Base-by-base conservation (phyloP, 139 green algal genomes). In the Tetradesmus obliquus region DNA sequence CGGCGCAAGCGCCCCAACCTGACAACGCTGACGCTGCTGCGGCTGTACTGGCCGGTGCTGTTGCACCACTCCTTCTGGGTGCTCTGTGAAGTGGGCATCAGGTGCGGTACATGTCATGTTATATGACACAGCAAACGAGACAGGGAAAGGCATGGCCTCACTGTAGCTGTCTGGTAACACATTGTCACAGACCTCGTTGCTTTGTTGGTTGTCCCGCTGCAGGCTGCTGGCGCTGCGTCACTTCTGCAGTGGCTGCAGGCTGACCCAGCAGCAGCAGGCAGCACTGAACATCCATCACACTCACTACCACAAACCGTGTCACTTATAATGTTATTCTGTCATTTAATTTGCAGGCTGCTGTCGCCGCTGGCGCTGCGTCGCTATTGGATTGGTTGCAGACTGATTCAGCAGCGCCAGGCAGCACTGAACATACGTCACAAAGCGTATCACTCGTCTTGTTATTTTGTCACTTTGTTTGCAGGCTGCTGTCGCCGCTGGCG, bases 401-500 rank as follows among this genome's bases (percentile, higher is more conserved):
- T 8, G 82, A 32, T 55, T 86, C n/a, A 15, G 22, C 24, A 53
- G 51, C 51, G 15, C 54, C 22, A 32, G 55, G 19, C 8, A 19
- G 88, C 54, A 55, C 32, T 45, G 53, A 84, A 12, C 88, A 88
- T 55, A 72, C 69, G 87, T 82, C 66, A 55, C 60, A 55, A 17
- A 17, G 55, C 32, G 71, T 15, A 72, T 13, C 6, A 66, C 57
- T 66, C 66, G 7, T 24, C 5, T n/a, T 76, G 60, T 4, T 24
- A 76, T 24, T 3, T 17, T 82, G 54, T 45, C 3, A 24, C 60
- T 55, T 6, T 24, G 79, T n/a, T 66, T 93, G 88, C 93, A 97
- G 96, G 91, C 76, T 99, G 62, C 71, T 88, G 1, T 91, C 91
- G 0, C 96, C 97, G 4, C 80, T 99, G 55, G 88, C 96, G 5